A percentile compares a stretch with the other conserved stretches of the same genome.
Conservation (phyloP, 192 early-diverging fungal genomes). For the Coemansia sp. region DNA sequence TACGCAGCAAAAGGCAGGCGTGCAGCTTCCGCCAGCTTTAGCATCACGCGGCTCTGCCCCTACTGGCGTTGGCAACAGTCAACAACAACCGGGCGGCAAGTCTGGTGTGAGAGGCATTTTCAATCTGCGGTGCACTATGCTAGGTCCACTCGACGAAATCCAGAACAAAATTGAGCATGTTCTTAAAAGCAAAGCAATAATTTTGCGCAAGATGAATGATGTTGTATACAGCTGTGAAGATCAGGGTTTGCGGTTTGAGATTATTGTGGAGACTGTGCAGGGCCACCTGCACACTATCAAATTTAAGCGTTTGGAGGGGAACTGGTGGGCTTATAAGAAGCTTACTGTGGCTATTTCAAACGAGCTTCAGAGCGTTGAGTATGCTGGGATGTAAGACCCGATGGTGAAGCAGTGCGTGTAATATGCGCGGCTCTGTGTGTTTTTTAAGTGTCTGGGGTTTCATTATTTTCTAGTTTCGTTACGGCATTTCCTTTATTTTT, state of each 20-base stretch:
- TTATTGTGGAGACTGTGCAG: conserved; percentile 39
- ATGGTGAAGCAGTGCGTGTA: conserved; percentile 12
- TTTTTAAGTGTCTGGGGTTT: neutral
- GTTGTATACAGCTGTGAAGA: conserved; percentile 40
- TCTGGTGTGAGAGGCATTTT: conserved; percentile 31
- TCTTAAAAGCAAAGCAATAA: conserved; percentile 36
- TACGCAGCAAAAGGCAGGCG: conserved; percentile 23
- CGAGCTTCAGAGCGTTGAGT: conserved; percentile 31
- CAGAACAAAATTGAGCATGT: conserved; percentile 34
- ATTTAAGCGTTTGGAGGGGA: conserved; percentile 43
- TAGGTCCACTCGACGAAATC: conserved; percentile 42
- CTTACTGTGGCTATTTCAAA: conserved; percentile 38
- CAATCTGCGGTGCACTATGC: conserved; percentile 42
- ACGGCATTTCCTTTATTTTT: neutral
- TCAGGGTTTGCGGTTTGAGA: conserved; percentile 37
- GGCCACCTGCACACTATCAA: conserved; percentile 45
- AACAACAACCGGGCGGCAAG: conserved; percentile 18
- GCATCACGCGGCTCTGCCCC: conserved; percentile 35
- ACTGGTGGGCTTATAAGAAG: conserved; percentile 50
- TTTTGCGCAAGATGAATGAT: conserved; percentile 32
- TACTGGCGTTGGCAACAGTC: conserved; percentile 12
- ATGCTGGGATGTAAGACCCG: neutral
- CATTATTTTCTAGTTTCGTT: neutral
- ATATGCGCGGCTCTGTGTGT: neutral
- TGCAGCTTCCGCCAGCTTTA: conserved; percentile 39